Evolutionary conservation across 1,139 yeast genomes (phyloP), one percentile per base, ranked within the genome.

Genomic region (Lodderomyces metapsilosis): DNA sequence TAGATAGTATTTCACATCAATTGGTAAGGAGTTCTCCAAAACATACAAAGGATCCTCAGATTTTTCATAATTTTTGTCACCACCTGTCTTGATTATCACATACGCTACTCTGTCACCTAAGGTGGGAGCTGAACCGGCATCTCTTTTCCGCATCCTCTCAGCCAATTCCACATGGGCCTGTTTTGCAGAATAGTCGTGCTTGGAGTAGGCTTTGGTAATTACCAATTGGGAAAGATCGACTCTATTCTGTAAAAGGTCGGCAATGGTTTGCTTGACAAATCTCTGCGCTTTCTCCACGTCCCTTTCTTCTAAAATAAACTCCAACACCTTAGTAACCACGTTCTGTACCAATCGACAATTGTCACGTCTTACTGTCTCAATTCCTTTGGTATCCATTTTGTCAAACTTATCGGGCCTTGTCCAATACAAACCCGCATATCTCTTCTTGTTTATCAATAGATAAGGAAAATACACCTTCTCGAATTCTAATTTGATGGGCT

Each of bases 51-150:
- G 99, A 59, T 94, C 98, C 61, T 94, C 99, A 0, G 97, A 89
- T 64, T 94, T 89, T 52, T 91, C 96, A 61, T 91, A 94, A 52
- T 91, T 85, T 59, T 89, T 91, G 44, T 85, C 89, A 49, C 92
- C 86, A 10, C 81, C 76, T 0, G 94, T 84, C 38, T 88, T 88
- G 52, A 87, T 84, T 46, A 94, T 91, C 30, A 94, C 98, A 61
- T 92, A 94, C 2, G 98, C 98, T 33, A 94, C 98, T 68, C 99
- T 88, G 60, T 94, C 99, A 42, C 99, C 99, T 41, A 92, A 76
- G 5, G 91, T 82, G 3, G 98, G 98, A 0, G 98, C 98, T 5
- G 95, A 84, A 22, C 99, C 96, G 0, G 96, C 92, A 58, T 94
- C 98, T 70, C 99, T 84, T 60, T 89, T 89, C 43, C 82, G 78